Evolutionary conservation across 768 basidiomycete species (phyloP), one percentile per base, ranked within the genome.

Genomic region (Rhodosporidiobolus sp.): DNA sequence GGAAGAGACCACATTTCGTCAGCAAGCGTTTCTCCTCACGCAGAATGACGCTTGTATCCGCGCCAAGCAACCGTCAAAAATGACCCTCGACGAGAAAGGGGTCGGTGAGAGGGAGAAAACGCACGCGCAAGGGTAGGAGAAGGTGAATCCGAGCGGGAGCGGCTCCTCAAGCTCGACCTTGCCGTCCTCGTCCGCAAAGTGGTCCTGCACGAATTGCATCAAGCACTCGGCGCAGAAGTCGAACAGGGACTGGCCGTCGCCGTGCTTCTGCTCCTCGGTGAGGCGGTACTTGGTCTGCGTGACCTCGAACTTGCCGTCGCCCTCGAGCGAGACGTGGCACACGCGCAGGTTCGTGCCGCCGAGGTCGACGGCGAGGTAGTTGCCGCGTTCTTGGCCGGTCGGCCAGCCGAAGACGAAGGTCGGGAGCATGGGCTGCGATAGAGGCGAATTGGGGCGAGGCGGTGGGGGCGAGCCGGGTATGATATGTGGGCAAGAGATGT

Each of bases 211-310:
- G 81, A 98, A 99, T 12, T 86, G 88, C 81, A 91, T 90, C 69
- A 98, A 82, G 80, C 90, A 96, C 80, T 95, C 89, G 0, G 92
- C 96, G 80, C 95, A 98, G 79, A 99, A 99, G 82, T 99, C 96
- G 76, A 99, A 97, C 63, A 99, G 83, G 70, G 89, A 89, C 80
- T 92, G 89, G 11, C 94, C 96, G n/a, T 97, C 93, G 12, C 91
- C 92, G 70, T 96, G 93, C 82, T 99, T 99, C 81, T 98, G 96
- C 79, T 97, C 96, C 79, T 99, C 96, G 1, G 91, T 88, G 56
- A 99, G 86, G 62, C 94, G 90, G 82, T 97, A 98, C 82, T 99
- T 99, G 48, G 94, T 90, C 80, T 98, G 95, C 0, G 94, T 93
- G 77, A 99, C 90, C 82, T 97, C 94, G 81, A 98, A 99, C 84